A percentile compares a stretch with the other conserved stretches of the same genome.
phyloP scores from a whole-genome alignment of 495 filamentous ascomycete species.

The Lasiosphaeria miniovina region DNA sequence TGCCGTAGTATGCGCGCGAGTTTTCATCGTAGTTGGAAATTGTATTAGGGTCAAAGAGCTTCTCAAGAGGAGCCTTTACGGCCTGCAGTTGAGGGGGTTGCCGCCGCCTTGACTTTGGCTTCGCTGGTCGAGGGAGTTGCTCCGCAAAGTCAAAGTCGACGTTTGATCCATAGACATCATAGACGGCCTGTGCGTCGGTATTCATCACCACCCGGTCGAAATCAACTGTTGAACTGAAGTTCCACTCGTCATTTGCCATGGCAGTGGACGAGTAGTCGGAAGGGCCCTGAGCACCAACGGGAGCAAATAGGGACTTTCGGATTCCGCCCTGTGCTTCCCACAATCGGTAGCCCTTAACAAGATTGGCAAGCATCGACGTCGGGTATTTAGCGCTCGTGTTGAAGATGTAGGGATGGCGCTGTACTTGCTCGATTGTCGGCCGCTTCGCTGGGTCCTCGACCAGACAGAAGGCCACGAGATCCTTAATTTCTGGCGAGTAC shows the following conservation, averaged over 20 bases:
- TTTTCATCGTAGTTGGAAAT: constrained; percentile 57
- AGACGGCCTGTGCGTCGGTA: constrained; percentile 46
- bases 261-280: constrained; percentile 36
- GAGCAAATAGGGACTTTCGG: constrained; percentile 75
- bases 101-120: constrained; percentile 43
- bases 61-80: constrained; percentile 50
- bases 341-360: constrained; percentile 76
- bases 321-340: constrained; percentile 87
- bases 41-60: constrained; percentile 57
- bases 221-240: constrained; percentile 82
- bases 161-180: constrained; percentile 49
- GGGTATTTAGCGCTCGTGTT: constrained; percentile 68
- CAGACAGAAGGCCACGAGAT: constrained; percentile 76
- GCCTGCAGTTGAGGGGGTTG: constrained; percentile 50
- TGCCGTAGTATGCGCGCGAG: constrained; percentile 49
- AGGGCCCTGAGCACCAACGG: constrained; percentile 66
- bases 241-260: constrained; percentile 72
- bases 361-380: constrained; percentile 60
- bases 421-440: constrained; percentile 66
- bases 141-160: constrained; percentile 47
- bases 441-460: constrained; percentile 70
- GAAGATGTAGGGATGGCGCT: constrained; percentile 60
- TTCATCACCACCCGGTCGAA: constrained; percentile 64
- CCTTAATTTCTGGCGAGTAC: constrained; percentile 71
- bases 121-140: constrained; percentile 36